Evolutionary conservation across 1,284 basidiomycete species (phyloP).

Genomic region (Microbotryum violaceum): DNA sequence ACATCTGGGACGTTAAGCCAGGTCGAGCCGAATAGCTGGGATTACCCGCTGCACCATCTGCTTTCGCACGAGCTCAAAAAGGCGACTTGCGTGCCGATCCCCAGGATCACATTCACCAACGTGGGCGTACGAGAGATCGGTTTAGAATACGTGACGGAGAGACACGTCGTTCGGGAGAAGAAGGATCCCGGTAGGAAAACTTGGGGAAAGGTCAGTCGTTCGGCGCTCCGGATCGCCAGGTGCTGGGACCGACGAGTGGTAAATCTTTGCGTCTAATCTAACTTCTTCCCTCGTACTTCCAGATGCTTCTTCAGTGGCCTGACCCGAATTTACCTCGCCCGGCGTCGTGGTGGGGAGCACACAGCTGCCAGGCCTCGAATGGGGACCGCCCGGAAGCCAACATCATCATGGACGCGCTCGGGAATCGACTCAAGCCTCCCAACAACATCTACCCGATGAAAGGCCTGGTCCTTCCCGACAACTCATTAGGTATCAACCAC

Average conservation of each 20-base stretch:
- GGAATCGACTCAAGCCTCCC: not conserved
- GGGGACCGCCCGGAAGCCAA: slow-evolving; percentile 1
- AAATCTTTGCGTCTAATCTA: too few relatives aligned
- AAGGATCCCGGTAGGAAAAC: slow-evolving; percentile 5
- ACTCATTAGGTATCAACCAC: too few relatives aligned
- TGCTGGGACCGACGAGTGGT: too few relatives aligned
- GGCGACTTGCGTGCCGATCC: slow-evolving; percentile 22
- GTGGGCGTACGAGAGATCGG: slow-evolving; percentile 12
- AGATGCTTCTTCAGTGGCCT: not conserved
- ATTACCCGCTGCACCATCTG: slow-evolving; percentile 11
- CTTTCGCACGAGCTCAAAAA: not conserved
- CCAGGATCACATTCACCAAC: slow-evolving; percentile 23
- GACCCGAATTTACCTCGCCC: too few relatives aligned
- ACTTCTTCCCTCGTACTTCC: slow-evolving; percentile 7
- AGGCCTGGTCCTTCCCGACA: slow-evolving; percentile 4
- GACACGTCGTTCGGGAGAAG: slow-evolving; percentile 11
- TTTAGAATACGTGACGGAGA: slow-evolving; percentile 5
- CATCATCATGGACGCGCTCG: slow-evolving; percentile 14
- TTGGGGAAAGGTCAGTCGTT: slow-evolving; percentile 19
- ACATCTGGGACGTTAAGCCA: too few relatives aligned
- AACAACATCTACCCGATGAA: slow-evolving; percentile 14
- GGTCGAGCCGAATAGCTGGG: slow-evolving; percentile 1
- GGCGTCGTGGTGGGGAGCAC: slow-evolving; percentile 1
- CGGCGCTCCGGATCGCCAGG: too few relatives aligned
- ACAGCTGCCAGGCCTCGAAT: slow-evolving; percentile 17